Percentiles rank a stretch among this genome's conserved stretches.
Conservation (phyloP, 331 rosid species). For the Quercus phellos region DNA sequence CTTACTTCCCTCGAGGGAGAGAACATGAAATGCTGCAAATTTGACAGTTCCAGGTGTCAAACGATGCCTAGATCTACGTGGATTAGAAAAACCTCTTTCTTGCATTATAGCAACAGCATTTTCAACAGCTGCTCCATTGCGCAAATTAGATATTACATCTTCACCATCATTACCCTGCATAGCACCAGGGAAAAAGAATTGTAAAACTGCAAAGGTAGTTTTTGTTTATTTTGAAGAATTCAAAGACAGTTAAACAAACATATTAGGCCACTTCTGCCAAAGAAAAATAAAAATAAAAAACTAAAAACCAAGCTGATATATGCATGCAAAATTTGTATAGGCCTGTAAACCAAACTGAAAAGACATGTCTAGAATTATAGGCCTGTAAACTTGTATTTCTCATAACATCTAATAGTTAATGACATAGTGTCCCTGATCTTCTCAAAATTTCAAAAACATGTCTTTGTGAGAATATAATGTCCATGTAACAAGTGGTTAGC, state of each 20-base stretch:
- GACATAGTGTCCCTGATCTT: not conserved
- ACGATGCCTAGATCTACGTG: constrained; percentile 58
- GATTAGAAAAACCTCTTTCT: constrained; percentile 57
- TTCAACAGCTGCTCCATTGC: constrained; percentile 69
- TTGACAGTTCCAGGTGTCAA: constrained; percentile 86
- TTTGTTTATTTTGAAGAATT: not conserved
- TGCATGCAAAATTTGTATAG: not conserved
- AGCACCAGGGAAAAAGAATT: constrained; percentile 12
- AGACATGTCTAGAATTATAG: not conserved
- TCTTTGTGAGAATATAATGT: not conserved
- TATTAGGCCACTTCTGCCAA: not conserved
- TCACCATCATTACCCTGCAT: constrained; percentile 56
- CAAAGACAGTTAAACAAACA: not conserved
- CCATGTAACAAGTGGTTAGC: not conserved
- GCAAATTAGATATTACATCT: constrained; percentile 53
- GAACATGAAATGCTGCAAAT: constrained; percentile 86
- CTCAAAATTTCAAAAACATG: not conserved
- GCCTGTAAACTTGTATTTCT: not conserved
- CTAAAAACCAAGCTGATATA: not conserved
- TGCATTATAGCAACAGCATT: constrained; percentile 69
- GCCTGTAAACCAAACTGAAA: not conserved
- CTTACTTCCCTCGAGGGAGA: constrained; percentile 67
- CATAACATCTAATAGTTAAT: not conserved
- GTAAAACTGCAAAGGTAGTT: not conserved
- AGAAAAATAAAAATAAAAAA: not conserved